These are phyloP conservation scores for Sicyos baderoa DNA, from an alignment of 306 rosid species.

Conservation along the genomic window DNA sequence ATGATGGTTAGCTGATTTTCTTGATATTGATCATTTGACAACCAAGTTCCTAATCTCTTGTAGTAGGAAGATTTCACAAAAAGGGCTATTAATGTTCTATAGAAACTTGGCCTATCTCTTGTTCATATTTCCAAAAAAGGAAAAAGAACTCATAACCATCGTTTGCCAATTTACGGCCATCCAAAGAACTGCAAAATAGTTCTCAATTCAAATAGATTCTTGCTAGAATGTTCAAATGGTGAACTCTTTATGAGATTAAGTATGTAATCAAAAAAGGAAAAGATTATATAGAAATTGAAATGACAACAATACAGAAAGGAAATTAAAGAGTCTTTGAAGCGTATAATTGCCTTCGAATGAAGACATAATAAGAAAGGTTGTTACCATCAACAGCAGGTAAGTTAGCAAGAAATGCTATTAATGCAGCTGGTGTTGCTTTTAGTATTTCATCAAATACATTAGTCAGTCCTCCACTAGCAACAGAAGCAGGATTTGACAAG, in stretches of 20 bases:
- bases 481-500: slow-evolving; percentile 31
- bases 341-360: neutral
- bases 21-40: neutral
- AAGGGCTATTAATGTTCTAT: neutral
- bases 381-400: slow-evolving; percentile 90
- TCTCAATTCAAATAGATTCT: neutral
- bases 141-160: neutral
- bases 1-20: no score
- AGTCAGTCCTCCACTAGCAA: slow-evolving; percentile 42
- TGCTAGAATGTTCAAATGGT: neutral
- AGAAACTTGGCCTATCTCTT: neutral
- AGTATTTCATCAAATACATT: slow-evolving; percentile 76
- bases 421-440: slow-evolving; percentile 74
- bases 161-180: neutral
- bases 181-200: neutral
- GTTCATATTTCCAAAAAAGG: neutral
- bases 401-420: slow-evolving; percentile 72
- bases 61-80: neutral
- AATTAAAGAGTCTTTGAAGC: neutral
- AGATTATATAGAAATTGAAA: neutral
- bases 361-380: slow-evolving; percentile 24
- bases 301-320: neutral
- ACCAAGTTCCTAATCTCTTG: slow-evolving; percentile 1
- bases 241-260: neutral
- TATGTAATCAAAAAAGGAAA: neutral